Conservation (phyloP, 495 filamentous ascomycete species). For the Amphirosellinia nigrospora region DNA sequence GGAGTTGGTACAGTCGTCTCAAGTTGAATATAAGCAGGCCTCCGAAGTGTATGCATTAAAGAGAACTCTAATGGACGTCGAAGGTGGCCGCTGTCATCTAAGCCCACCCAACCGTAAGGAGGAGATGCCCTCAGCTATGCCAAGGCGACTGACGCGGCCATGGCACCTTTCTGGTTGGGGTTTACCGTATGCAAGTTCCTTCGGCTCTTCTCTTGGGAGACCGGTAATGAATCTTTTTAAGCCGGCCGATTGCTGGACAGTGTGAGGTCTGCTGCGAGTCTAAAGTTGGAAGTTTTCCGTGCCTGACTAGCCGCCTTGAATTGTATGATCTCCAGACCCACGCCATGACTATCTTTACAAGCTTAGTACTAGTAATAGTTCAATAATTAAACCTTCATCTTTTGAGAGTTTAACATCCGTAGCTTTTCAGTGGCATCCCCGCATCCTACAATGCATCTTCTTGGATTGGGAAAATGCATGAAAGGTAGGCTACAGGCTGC, state of each 20-base stretch:
- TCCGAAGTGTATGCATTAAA: conserved; percentile 4
- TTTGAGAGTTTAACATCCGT: not conserved
- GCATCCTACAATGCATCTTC: conserved; percentile 17
- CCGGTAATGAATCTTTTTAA: not conserved
- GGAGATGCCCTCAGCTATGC: not conserved
- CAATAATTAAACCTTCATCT: too few species aligned
- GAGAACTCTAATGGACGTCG: not conserved
- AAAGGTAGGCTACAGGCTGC: conserved; percentile 1
- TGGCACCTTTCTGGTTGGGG: not conserved
- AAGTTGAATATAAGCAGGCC: conserved; percentile 8
- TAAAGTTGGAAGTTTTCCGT: conserved; percentile 12
- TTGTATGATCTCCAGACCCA: conserved; percentile 20
- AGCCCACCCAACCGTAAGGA: not conserved
- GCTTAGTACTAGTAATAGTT: not conserved
- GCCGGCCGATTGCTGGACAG: not conserved
- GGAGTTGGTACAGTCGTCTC: conserved; percentile 9
- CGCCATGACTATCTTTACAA: not conserved
- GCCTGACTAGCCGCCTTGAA: not conserved
- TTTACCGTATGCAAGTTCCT: not conserved
- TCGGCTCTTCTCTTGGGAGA: conserved; percentile 16
- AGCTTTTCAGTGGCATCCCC: not conserved
- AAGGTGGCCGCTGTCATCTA: conserved; percentile 6
- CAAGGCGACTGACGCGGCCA: conserved; percentile 8
- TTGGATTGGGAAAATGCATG: conserved; percentile 12
- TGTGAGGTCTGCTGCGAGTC: conserved; percentile 2